Base-by-base conservation (phyloP, 371 early-diverging fungal genomes). In the Mucor lusitanicus region DNA sequence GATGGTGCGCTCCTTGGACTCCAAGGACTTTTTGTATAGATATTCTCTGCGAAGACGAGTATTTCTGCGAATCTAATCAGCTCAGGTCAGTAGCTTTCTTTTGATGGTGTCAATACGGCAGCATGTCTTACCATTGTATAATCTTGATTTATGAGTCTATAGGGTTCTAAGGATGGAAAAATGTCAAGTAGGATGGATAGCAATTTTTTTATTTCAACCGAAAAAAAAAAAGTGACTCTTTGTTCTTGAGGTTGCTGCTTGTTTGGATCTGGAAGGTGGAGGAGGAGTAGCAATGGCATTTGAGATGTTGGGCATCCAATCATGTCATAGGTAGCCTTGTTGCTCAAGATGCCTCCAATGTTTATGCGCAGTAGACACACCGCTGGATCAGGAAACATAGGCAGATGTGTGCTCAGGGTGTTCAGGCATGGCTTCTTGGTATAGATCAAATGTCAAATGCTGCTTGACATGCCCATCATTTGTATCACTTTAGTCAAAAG, bases 11-110 rank as follows among this genome's bases (percentile, higher is more conserved):
- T 97, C 96, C 77, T 95, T 94, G 55, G 89, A 77, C 85, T 99
- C 97, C 21, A 96, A 85, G 33, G 95, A 91, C 82, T 99, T 99
- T 73, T 92, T 88, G 87, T 97, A 97, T 23, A 99, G 86, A 71
- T 97, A 99, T 84, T 97, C 99, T 74, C 95, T 75, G 50, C 96
- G 88, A 71, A 92, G 85, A 25, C 96, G 88, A 46, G 92, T 89
- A 66, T 95, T 90, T 77, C 95, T 79, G 46, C 95, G 88, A 68
- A 92, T 87, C 95, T 90, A 81, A 11, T 17, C 40, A 40, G 3
- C 40, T 40, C 6, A 17, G 11, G 4, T 40, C 17, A 40, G 40
- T 6, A 40, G 15, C 40, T 15, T 5, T 17, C 5, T 17, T 5
- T 17, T 40, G 23, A 0, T 30, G 13, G 1, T 2, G 2, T 30